phyloP scores from a whole-genome alignment of 2,329 filamentous ascomycete genomes.

The Fulvia fulva region DNA sequence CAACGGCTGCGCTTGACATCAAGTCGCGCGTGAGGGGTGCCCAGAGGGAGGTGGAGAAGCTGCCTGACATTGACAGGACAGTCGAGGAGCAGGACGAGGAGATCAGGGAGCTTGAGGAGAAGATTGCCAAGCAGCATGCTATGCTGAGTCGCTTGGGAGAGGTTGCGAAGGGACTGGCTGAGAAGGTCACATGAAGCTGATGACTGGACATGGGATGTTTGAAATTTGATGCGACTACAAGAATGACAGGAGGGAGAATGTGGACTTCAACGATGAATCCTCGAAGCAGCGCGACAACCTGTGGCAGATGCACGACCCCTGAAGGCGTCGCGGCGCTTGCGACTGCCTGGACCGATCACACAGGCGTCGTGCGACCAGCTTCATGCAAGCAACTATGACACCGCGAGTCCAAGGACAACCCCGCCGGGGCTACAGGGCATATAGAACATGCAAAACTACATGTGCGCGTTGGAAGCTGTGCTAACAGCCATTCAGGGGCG shows the following conservation, averaged over 20 bases:
- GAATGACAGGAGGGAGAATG: no score
- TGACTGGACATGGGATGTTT: not conserved
- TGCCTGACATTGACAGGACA: conserved; percentile 67
- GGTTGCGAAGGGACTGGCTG: conserved; percentile 13
- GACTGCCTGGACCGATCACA: no score
- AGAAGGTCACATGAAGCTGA: not conserved
- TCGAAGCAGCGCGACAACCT: no score
- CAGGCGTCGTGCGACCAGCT: no score
- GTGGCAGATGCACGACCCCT: no score
- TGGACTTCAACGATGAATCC: not conserved
- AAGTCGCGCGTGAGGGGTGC: conserved; percentile 76
- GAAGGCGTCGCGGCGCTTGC: no score
- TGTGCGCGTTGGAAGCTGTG: not conserved
- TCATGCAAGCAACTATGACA: no score
- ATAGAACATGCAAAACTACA: not conserved
- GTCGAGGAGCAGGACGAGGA: conserved; percentile 68
- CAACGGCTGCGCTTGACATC: conserved; percentile 62
- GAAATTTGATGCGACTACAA: no score
- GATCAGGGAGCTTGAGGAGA: conserved; percentile 61
- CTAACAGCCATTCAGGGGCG: not conserved
- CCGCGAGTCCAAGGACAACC: not conserved
- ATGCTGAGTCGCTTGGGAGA: conserved; percentile 53
- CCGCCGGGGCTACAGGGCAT: no score
- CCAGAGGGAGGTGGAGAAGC: conserved; percentile 57
- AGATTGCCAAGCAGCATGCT: conserved; percentile 59